Evolutionary conservation across 192 early-diverging fungal species (phyloP).

Genomic region (Backusella westeae): DNA sequence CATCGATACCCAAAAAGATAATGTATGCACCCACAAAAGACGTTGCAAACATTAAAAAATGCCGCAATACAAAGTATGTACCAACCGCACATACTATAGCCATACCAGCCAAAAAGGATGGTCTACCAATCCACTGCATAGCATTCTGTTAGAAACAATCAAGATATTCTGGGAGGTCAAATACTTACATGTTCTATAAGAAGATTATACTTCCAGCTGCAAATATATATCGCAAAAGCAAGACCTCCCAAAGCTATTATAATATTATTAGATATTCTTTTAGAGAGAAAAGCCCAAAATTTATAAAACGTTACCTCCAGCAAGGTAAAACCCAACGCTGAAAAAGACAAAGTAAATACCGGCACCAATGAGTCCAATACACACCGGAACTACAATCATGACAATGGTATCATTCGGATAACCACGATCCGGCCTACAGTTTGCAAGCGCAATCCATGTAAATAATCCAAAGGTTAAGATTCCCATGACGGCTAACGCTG

Average conservation of each 20-base stretch:
- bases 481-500: neutral
- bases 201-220: conserved; percentile 21
- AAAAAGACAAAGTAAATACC: conserved; percentile 7
- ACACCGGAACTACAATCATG: neutral
- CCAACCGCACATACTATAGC: neutral
- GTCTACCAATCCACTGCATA: neutral
- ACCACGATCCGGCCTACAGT: conserved; percentile 7
- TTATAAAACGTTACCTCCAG: neutral
- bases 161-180: neutral
- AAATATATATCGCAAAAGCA: conserved; percentile 25
- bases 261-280: too few relatives aligned
- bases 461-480: neutral
- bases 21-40: neutral
- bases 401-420: conserved; percentile 7
- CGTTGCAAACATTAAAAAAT: neutral
- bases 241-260: conserved; percentile 26
- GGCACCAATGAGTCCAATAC: conserved; percentile 7
- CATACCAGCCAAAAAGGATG: neutral
- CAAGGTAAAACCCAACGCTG: conserved; percentile 3
- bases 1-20: neutral
- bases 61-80: neutral
- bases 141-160: neutral
- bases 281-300: too few relatives aligned
- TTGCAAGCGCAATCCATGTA: conserved; percentile 9
- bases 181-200: conserved; percentile 16